Base-by-base conservation (phyloP, 2,329 filamentous ascomycete species). In the Phyllosticta paracitricarpa region DNA sequence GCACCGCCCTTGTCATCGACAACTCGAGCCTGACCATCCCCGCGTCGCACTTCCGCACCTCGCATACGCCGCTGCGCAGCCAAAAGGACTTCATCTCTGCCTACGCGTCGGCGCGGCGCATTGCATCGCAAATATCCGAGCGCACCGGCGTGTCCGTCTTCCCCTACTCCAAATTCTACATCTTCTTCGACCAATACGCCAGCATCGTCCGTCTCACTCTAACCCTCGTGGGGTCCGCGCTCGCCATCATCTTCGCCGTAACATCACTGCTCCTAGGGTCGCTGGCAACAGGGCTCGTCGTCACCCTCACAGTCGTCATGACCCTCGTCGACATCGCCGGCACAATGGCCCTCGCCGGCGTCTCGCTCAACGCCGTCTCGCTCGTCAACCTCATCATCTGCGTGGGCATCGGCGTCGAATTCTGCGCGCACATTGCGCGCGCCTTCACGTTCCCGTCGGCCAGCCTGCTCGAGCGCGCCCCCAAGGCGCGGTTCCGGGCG, bases 131-230 rank as follows among this genome's bases (percentile, higher is more conserved):
- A 28, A 86, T 99, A 58, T 87, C 82, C 14, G 75, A 82, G 59
- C 80, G 82, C 58, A 92, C 91, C 4, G 83, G 86, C 4, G 84
- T 89, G 24, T 86, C 94, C 25, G 87, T 99, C 2, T 99, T 99
- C 81, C 91, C 94, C 0, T 99, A 99, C 78, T 95, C 90, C 67
- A 87, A 97, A 63, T 96, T 96, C 73, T 99, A 99, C 78, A 92
- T 99, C 72, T 99, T 97, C 82, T 99, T 99, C 72, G 94, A 99
- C 72, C 94, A 97, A 72, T 99, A 99, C 71, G 83, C 90, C 5
- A 84, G 84, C 62, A 97, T 99, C 64, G 85, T 96, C 22, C 81
- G 82, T 10, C 81, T 97, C 3, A 92, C 93, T 0, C 87, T 83
- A 0, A 84, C 87, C 0, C 83, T 99, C 1, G 82, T 99, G 30